These are phyloP conservation scores for Sporothrix dimorphospora DNA, from an alignment of 2,329 filamentous ascomycete species.

Conservation along the genomic window DNA sequence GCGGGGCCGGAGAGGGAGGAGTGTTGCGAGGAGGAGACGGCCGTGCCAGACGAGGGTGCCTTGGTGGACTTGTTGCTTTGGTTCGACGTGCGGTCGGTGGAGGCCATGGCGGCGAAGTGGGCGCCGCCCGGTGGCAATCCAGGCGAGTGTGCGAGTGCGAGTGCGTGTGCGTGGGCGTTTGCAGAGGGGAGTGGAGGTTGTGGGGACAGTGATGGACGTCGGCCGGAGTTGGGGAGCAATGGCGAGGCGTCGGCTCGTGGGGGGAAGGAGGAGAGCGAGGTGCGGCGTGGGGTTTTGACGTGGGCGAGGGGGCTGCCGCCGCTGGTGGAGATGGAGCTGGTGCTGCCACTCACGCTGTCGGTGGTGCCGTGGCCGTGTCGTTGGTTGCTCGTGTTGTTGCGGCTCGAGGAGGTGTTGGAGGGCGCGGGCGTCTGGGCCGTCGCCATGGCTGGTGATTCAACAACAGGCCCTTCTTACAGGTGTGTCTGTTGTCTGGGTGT, in stretches of 20 bases:
- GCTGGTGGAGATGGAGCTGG: constrained; percentile 37
- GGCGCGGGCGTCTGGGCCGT: constrained; percentile 18
- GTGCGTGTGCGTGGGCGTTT: no score
- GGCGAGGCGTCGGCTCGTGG: constrained; percentile 55
- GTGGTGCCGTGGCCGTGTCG: constrained; percentile 11
- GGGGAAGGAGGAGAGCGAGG: constrained; percentile 67
- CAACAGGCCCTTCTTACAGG: neutral
- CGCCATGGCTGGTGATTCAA: constrained; percentile 24
- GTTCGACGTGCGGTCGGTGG: constrained; percentile 60
- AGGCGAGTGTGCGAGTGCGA: no score
- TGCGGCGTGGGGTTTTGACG: constrained; percentile 50
- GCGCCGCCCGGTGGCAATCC: constrained; percentile 41
- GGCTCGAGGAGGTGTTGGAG: neutral
- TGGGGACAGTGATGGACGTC: constrained; percentile 58
- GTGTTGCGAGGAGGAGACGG: constrained; percentile 59
- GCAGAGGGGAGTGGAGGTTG: constrained; percentile 45
- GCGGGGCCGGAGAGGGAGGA: constrained; percentile 57
- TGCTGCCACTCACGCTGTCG: constrained; percentile 44
- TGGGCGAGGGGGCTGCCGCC: constrained; percentile 31
- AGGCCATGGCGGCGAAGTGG: constrained; percentile 45
- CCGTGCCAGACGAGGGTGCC: constrained; percentile 59
- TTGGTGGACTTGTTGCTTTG: constrained; percentile 61
- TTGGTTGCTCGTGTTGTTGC: constrained; percentile 1
- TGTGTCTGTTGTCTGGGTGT: neutral
- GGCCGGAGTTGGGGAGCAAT: constrained; percentile 54